Evolutionary conservation across 805 yeast species (phyloP).

Genomic region (Candida boidinii): DNA sequence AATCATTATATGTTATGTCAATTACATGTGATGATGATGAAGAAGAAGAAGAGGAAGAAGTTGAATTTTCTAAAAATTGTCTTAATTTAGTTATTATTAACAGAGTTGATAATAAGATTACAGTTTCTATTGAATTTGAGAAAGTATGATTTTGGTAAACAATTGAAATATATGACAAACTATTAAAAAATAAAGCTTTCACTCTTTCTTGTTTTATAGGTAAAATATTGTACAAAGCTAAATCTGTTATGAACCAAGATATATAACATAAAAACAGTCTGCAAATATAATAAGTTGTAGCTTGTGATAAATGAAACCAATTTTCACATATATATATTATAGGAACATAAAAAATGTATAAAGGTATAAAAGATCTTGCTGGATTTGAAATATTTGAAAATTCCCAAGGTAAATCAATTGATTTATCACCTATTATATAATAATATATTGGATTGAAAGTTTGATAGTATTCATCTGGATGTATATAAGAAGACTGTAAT

Average conservation of each 20-base stretch:
- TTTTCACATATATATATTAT: conserved; percentile 32
- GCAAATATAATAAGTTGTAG: conserved; percentile 44
- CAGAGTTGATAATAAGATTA: conserved; percentile 40
- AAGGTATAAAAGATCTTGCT: conserved; percentile 64
- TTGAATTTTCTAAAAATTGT: conserved; percentile 7
- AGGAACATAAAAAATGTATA: conserved; percentile 67
- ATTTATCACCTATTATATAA: too few relatives aligned
- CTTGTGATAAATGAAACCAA: too few relatives aligned
- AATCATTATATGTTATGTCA: too few relatives aligned
- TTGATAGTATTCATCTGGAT: conserved; percentile 97
- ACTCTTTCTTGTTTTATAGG: conserved; percentile 25
- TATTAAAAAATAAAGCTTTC: conserved; percentile 38
- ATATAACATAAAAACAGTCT: conserved; percentile 35
- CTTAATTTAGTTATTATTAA: conserved; percentile 35
- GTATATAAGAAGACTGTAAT: conserved; percentile 74
- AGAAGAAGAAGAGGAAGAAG: not conserved
- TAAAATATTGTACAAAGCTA: conserved; percentile 20
- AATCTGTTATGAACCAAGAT: conserved; percentile 25
- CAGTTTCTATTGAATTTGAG: conserved; percentile 79
- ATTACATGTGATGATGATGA: too few relatives aligned
- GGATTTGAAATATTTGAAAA: conserved; percentile 41
- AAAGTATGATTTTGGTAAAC: conserved; percentile 81
- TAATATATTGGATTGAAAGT: conserved; percentile 64
- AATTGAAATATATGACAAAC: conserved; percentile 62
- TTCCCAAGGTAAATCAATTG: conserved; percentile 85